phyloP scores from a whole-genome alignment of 1,284 basidiomycete genomes.

The Schizopora paradoxa region DNA sequence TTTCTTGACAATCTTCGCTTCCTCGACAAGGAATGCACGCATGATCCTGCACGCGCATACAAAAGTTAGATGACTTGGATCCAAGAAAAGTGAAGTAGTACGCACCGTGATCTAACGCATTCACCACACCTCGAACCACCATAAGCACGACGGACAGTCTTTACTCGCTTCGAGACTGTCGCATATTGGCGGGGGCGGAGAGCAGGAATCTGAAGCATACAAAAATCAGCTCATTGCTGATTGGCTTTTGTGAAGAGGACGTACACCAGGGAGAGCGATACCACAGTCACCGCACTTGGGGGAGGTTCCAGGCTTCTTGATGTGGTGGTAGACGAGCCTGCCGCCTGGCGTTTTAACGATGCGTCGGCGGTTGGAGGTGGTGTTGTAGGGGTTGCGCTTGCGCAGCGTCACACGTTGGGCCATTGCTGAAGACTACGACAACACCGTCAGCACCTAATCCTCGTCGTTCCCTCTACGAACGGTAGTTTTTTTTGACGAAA shows the following conservation, averaged over 20 bases:
- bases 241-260: slow-evolving; percentile 30
- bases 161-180: slow-evolving; percentile 90
- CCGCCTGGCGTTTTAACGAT: slow-evolving; percentile 97
- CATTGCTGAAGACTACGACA: slow-evolving; percentile 52
- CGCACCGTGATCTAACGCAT: slow-evolving; percentile 88
- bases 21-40: slow-evolving; percentile 98
- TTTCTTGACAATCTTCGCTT: slow-evolving; percentile 99
- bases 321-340: slow-evolving; percentile 86
- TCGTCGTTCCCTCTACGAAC: not conserved
- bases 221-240: not conserved
- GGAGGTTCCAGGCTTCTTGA: slow-evolving; percentile 80
- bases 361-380: slow-evolving; percentile 91
- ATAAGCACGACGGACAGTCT: slow-evolving; percentile 91
- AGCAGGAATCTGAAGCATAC: slow-evolving; percentile 68
- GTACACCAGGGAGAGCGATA: slow-evolving; percentile 83
- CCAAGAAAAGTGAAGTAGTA: slow-evolving; percentile 19
- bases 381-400: slow-evolving; percentile 99
- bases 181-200: slow-evolving; percentile 92
- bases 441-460: not conserved
- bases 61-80: not conserved
- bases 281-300: slow-evolving; percentile 99
- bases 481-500: not conserved
- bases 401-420: slow-evolving; percentile 99
- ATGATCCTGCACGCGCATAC: slow-evolving; percentile 66
- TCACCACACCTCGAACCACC: slow-evolving; percentile 92